Conservation (phyloP, 73 alveolate genomes). For the Paramecium tetraurelia region DNA sequence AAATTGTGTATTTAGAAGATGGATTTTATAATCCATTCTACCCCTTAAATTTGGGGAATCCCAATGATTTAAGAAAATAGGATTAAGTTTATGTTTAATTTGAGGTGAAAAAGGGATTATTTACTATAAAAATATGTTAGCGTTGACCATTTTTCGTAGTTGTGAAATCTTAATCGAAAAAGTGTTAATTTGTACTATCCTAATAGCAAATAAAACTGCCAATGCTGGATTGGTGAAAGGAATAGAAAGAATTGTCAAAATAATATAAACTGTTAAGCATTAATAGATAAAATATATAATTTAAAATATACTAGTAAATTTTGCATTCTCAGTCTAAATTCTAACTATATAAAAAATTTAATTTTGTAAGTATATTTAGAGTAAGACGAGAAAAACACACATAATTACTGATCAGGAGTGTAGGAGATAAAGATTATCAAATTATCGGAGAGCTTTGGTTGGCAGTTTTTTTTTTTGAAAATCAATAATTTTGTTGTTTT, state of each 20-base stretch:
- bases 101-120: not conserved
- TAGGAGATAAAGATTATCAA: not conserved
- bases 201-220: not conserved
- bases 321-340: not conserved
- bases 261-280: not conserved
- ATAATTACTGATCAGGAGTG: not conserved
- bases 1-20: not conserved
- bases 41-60: not conserved
- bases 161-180: not conserved
- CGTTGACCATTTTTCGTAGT: not conserved
- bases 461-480: not conserved
- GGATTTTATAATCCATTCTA: not conserved
- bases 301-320: not conserved
- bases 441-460: not conserved
- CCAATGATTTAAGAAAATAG: not conserved
- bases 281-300: not conserved
- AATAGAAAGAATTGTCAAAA: not conserved
- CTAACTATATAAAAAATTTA: not conserved
- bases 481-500: not conserved
- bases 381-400: not conserved
- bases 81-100: not conserved
- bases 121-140: too few species aligned
- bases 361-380: not conserved
- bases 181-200: not conserved
- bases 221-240: not conserved